These are phyloP conservation scores for Phytophthora sp. DNA, from an alignment of 352 stramenopile species.

Conservation along the genomic window DNA sequence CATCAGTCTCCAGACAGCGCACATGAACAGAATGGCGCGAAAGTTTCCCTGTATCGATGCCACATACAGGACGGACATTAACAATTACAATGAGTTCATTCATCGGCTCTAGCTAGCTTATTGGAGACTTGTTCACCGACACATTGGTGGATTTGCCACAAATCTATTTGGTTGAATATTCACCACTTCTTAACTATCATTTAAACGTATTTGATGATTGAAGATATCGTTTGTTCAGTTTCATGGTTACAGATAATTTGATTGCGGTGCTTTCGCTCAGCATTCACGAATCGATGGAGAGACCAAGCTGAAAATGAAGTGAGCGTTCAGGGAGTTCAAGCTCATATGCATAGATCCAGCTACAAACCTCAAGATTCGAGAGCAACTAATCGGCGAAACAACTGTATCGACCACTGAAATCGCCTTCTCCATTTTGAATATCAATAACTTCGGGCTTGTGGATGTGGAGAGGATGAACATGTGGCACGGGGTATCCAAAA, in stretches of 20 bases:
- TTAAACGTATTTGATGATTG: too few relatives aligned
- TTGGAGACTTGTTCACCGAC: too few relatives aligned
- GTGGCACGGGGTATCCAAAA: too few relatives aligned
- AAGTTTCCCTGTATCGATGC: slow-evolving; percentile 14
- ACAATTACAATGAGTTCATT: slow-evolving; percentile 3
- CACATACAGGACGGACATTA: slow-evolving; percentile 15
- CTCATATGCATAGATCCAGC: too few relatives aligned
- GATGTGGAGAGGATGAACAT: too few relatives aligned
- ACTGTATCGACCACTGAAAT: too few relatives aligned
- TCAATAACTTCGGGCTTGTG: too few relatives aligned
- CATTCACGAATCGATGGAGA: slow-evolving; percentile 15
- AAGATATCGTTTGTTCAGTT: slow-evolving; percentile 15
- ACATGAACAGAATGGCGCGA: slow-evolving; percentile 14
- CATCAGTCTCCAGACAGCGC: not conserved
- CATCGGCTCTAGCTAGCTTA: not conserved
- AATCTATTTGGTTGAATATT: too few relatives aligned
- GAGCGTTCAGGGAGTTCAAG: slow-evolving; percentile 8
- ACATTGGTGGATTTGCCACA: too few relatives aligned
- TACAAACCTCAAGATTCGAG: too few relatives aligned
- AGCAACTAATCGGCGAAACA: too few relatives aligned
- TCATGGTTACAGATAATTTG: slow-evolving; percentile 17
- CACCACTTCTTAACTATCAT: not conserved
- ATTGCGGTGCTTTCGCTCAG: slow-evolving; percentile 8
- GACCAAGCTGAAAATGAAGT: slow-evolving; percentile 7
- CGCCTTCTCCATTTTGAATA: too few relatives aligned